Base-by-base conservation (phyloP, 2,329 filamentous ascomycete genomes). In the Elsinoe perseae region DNA sequence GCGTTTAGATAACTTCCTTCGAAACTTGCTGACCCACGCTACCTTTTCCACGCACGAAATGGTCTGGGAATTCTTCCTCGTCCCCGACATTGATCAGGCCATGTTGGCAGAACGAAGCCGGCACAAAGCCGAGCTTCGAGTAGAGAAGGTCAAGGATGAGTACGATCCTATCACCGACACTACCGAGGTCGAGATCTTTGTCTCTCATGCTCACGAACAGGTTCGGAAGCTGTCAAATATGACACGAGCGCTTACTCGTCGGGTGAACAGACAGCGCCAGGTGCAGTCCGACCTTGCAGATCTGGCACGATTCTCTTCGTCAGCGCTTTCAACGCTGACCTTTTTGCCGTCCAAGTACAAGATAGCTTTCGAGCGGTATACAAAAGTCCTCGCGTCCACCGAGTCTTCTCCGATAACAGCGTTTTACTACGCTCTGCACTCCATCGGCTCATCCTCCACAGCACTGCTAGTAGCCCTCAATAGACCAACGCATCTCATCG, bases 21-120 rank as follows among this genome's bases (percentile, higher is more conserved):
- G 88, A 62, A 89, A 90, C 16, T 79, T 98, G 61, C 78, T 98
- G 23, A 79, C 82, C 7, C 93, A 98, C 66, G 87, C 92, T 2
- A 97, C 93, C 0, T 96, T 98, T 67, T 82, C 89, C 0, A 95
- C 89, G 0, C 95, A 98, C 66, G 93, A 98, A 73, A 89, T 97
- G 80, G 79, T 98, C 1, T 98, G 93, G 95, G 93, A 98, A 65
- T 98, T 98, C 73, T 95, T 98, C 71, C 79, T 98, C 0, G 91
- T 98, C 10, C 93, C 93, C 1, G 93, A 98, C 63, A 82, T 98
- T 50, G 89, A 95, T 67, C 80, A 88, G 0, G 84, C 89, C 18
- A 89, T 91, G 81, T 92, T 97, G 79, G 86, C 88, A 54, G 86
- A 95, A 69, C 83, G 93, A 50, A 95, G 88, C 61, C 83, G 84